Conservation (phyloP, 805 yeast species). For the Yamadazyma paraphyllophila region DNA sequence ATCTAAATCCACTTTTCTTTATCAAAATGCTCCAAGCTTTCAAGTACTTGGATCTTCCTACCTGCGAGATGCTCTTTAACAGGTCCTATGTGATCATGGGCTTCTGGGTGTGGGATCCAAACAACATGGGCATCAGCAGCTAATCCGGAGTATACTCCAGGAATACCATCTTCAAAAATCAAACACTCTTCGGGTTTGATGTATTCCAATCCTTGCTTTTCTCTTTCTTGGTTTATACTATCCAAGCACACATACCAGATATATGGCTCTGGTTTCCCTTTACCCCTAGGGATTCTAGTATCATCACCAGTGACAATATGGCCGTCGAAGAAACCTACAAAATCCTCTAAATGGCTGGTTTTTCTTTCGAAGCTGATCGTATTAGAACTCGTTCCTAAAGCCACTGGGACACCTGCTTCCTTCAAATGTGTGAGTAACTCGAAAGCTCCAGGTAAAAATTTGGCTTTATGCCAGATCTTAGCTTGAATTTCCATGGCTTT, state of each 20-base stretch:
- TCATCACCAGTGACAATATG: slow-evolving; percentile 90
- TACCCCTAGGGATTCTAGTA: slow-evolving; percentile 72
- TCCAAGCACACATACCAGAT: slow-evolving; percentile 84
- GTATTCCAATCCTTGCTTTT: slow-evolving; percentile 35
- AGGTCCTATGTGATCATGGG: slow-evolving; percentile 29
- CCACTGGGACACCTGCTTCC: slow-evolving; percentile 65
- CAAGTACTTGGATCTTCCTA: slow-evolving; percentile 49
- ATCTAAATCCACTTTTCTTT: slow-evolving; percentile 7
- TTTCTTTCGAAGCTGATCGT: slow-evolving; percentile 61
- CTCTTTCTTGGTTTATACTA: slow-evolving; percentile 58
- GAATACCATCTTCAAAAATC: slow-evolving; percentile 92
- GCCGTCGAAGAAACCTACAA: slow-evolving; percentile 58
- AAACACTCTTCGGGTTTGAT: slow-evolving; percentile 77
- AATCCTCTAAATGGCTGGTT: slow-evolving; percentile 64
- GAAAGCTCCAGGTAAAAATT: slow-evolving; percentile 81
- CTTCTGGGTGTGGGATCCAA: slow-evolving; percentile 90
- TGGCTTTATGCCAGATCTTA: slow-evolving; percentile 58
- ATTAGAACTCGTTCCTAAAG: slow-evolving; percentile 85
- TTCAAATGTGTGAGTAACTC: slow-evolving; percentile 60
- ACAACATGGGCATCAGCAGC: slow-evolving; percentile 84
- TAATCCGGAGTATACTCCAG: slow-evolving; percentile 84
- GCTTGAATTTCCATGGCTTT: slow-evolving; percentile 55
- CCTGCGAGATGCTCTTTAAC: slow-evolving; percentile 44
- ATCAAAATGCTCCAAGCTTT: slow-evolving; percentile 48
- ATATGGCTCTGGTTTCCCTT: slow-evolving; percentile 93